Evolutionary conservation across 495 filamentous ascomycete genomes (phyloP).

Genomic region (Umbilicaria muhlenbergii): DNA sequence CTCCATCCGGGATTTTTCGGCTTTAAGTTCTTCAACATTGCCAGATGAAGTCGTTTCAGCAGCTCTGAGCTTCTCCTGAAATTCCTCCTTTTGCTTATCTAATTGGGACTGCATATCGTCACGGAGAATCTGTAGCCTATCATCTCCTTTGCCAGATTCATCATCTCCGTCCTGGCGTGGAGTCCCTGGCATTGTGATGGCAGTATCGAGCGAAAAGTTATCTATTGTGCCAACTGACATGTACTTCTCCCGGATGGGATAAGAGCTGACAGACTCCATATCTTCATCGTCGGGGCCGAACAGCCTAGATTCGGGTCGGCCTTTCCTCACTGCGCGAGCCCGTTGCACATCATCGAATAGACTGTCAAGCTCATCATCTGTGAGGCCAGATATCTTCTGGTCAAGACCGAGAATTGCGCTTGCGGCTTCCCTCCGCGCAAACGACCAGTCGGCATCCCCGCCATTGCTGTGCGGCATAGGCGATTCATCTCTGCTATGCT

Average conservation of each 20-base stretch:
- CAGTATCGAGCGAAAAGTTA: conserved; percentile 91
- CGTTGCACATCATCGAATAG: conserved; percentile 90
- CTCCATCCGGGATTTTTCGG: conserved; percentile 79
- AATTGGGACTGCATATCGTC: conserved; percentile 83
- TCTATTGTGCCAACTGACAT: conserved; percentile 90
- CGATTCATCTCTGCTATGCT: conserved; percentile 61
- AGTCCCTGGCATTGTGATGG: conserved; percentile 83
- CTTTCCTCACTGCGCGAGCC: conserved; percentile 67
- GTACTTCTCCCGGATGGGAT: conserved; percentile 85
- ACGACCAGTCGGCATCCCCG: conserved; percentile 89
- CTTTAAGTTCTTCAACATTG: conserved; percentile 69
- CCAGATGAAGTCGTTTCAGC: conserved; percentile 59
- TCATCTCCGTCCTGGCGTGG: conserved; percentile 59
- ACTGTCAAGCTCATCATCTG: conserved; percentile 88
- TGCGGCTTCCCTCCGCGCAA: conserved; percentile 84
- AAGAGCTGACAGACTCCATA: conserved; percentile 75
- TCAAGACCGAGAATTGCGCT: conserved; percentile 80
- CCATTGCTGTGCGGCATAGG: conserved; percentile 55
- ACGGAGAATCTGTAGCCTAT: conserved; percentile 54
- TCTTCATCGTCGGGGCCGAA: conserved; percentile 64
- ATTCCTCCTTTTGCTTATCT: conserved; percentile 76
- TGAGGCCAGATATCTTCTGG: conserved; percentile 74
- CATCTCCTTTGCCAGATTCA: conserved; percentile 58
- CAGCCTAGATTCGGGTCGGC: conserved; percentile 35
- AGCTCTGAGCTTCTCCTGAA: conserved; percentile 60